Percentiles rank a stretch among this genome's conserved stretches.
Conservation (phyloP, 2,329 filamentous ascomycete genomes). For the Cordyceps militaris region DNA sequence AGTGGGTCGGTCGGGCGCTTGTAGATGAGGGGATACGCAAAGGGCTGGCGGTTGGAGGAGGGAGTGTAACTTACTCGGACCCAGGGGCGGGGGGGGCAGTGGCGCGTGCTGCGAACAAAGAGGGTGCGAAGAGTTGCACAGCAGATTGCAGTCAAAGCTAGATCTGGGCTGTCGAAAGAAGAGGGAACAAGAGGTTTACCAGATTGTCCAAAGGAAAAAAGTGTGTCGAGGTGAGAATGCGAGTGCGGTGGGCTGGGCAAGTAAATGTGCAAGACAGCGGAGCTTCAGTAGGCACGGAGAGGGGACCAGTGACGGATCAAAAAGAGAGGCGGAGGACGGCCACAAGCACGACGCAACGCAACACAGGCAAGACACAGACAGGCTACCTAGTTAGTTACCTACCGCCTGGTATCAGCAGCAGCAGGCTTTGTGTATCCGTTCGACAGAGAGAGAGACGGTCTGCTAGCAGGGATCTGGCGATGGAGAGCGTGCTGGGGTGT, state of each 20-base stretch:
- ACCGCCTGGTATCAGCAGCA: neutral
- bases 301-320: neutral
- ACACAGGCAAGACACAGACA: conserved; percentile 1
- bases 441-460: neutral
- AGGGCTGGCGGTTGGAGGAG: conserved; percentile 3
- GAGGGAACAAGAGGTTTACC: neutral
- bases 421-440: no score
- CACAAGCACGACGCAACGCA: conserved; percentile 11
- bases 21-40: conserved; percentile 12
- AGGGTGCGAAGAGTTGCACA: neutral
- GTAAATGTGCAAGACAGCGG: conserved; percentile 6
- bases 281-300: neutral
- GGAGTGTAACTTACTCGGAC: conserved; percentile 9
- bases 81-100: neutral
- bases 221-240: conserved; percentile 2
- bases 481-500: conserved; percentile 2
- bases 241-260: conserved; percentile 4
- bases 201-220: neutral
- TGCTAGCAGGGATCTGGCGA: conserved; percentile 10
- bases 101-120: neutral
- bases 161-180: neutral
- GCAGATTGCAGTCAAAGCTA: neutral
- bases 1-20: conserved; percentile 14
- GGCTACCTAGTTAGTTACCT: no score
- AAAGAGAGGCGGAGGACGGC: neutral